Base-by-base conservation (phyloP, 164 flowering plant species). In the Dillenia suffruticosa region DNA sequence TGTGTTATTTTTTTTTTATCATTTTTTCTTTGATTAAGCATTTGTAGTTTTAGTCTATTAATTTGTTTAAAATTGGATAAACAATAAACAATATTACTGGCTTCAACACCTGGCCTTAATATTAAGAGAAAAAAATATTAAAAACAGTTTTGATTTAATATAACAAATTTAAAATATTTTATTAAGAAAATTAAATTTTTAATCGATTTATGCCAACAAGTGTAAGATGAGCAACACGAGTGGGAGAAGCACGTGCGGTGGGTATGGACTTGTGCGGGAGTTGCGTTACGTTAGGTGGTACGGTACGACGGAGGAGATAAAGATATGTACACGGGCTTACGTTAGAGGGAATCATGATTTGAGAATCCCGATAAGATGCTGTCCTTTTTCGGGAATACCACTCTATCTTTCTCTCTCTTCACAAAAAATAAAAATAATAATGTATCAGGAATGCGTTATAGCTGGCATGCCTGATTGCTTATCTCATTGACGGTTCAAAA, bases 361-460 rank as follows among this genome's bases (percentile, higher is more conserved):
- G 43, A 74, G 79, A 72, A 78, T 72, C 71, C 73, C 81, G 61
- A 64, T 44, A 58, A 62, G 72, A 72, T 70, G 70, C 76, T 72
- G 74, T 77, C 76, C 54, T 69, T 69, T 69, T 77, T 65, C 44
- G 63, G 63, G 62, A 68, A 65, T 32, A 32, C 40, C 6, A 4
- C 40, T 32, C 40, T 5, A 6, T 32, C 40, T 32, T 32, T 5
- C 40, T 32, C 40, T 32, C 7, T 32, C 40, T 32, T 32, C 40
- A 32, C 40, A 32, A 32, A 32, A 32, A 32, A 32, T 32, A 32
- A 32, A 4, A 32, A 32, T 32, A 43, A 54, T 22, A 54, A 54
- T 17, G 1, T 24, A 17, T 26, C 24, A 44, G 19, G 8, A 51
- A 65, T 71, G 74, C 46, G 48, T n/a, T 71, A 57, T 71, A 66